Evolutionary conservation across 2,329 filamentous ascomycete species (phyloP), one percentile per base, ranked within the genome.

Genomic region (Xylariaceae sp.): DNA sequence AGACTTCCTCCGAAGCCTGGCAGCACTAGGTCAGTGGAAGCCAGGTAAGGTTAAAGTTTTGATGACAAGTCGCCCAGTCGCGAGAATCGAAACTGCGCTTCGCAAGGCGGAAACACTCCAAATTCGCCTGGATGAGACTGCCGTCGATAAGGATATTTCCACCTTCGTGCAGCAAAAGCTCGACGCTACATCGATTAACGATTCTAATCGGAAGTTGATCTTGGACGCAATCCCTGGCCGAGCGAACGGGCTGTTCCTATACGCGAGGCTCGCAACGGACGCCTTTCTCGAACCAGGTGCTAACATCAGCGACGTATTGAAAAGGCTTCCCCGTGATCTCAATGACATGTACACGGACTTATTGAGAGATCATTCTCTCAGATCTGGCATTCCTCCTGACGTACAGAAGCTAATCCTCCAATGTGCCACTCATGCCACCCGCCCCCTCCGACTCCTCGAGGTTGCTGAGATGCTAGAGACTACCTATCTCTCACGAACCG

Each of bases 171-270:
- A 41, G 31, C 66, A 3, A 37, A 61, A 23, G 8, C 47, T 58
- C 6, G 17, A 24, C 8, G 11, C 7, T 24, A 34, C 29, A n/a
- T 48, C 40, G 14, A 44, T 58, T 12, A 14, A 34, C 4, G 36
- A 34, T 37, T 37, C 51, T 2, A 53, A 71, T 6, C 60, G 56
- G 47, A 24, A 40, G 23, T 17, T 58, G 8, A 75, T 70, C 41
- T 58, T 52, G 24, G 52, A 69, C 7, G 71, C 73, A 0, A 68
- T 79, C 3, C 71, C 70, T 3, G 72, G 71, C 2, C 64, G 66
- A 3, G 75, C 74, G 0, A 73, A 76, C n/a, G 78, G 77, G 0
- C 62, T 79, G 1, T 81, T 81, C 53, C 68, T 81, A 4, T 79
- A 78, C 56, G 76, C 77, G 1, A 73, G 71, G 36, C 70, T 80